A percentile compares a stretch with the other conserved stretches of the same genome.
Conservation (phyloP, 2,329 filamentous ascomycete species). For the Fusarium annulatum region DNA sequence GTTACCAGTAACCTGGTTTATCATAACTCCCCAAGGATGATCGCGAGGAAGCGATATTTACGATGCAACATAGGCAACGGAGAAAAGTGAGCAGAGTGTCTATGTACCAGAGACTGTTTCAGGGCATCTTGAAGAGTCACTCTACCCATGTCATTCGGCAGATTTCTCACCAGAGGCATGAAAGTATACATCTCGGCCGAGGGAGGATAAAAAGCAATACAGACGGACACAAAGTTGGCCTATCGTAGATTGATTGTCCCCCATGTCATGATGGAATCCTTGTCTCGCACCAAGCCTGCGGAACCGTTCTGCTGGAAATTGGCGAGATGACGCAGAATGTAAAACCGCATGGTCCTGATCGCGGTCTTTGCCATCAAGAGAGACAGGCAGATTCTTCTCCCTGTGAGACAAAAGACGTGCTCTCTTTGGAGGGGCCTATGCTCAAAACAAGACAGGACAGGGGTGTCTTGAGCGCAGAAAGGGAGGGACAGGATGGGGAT, state of each 20-base stretch:
- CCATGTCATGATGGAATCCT: conserved; percentile 8
- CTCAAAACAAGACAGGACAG: neutral
- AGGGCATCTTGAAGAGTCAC: neutral
- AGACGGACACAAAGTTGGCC: conserved; percentile 6
- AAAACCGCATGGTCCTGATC: neutral
- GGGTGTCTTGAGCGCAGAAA: neutral
- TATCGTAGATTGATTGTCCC: conserved; percentile 9
- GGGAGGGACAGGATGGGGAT: neutral
- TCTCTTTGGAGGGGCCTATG: neutral
- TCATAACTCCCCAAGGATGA: neutral
- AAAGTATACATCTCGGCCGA: conserved; percentile 1
- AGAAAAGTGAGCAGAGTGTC: neutral
- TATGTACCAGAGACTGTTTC: conserved; percentile 1
- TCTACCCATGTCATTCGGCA: neutral
- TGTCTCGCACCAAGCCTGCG: conserved; percentile 10
- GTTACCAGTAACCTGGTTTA: neutral
- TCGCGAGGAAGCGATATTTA: conserved; percentile 8
- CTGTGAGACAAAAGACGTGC: conserved; percentile 10
- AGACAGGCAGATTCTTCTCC: conserved; percentile 2
- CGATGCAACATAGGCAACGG: conserved; percentile 6
- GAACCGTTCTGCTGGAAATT: conserved; percentile 38
- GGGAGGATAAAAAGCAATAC: neutral
- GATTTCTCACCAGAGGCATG: neutral
- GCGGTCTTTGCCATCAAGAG: neutral
- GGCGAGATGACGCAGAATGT: conserved; percentile 27